Evolutionary conservation across 2,329 filamentous ascomycete genomes (phyloP).

Genomic region (Orbilia brochopaga): DNA sequence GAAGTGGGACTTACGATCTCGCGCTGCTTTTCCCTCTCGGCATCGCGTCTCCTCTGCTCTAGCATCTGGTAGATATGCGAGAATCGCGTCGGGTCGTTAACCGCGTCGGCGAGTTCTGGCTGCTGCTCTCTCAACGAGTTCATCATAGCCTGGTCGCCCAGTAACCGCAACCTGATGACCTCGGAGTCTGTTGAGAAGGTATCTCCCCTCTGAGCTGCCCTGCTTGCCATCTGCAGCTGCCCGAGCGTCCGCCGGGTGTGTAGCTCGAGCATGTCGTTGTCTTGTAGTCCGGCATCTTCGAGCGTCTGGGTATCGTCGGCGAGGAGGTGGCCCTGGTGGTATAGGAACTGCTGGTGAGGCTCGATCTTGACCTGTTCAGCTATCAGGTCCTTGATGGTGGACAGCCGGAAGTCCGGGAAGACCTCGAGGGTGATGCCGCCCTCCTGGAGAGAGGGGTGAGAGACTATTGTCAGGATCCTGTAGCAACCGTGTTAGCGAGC

Average conservation of each 20-base stretch:
- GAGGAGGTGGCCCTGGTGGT: conserved; percentile 85
- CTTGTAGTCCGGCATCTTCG: conserved; percentile 76
- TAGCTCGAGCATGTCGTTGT: conserved; percentile 91
- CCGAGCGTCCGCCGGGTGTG: conserved; percentile 68
- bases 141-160: conserved; percentile 77
- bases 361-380: conserved; percentile 76
- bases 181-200: conserved; percentile 71
- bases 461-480: conserved; percentile 38
- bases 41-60: conserved; percentile 72
- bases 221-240: conserved; percentile 58
- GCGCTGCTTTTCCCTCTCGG: conserved; percentile 77
- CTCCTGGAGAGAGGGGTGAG: conserved; percentile 11
- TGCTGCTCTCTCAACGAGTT: conserved; percentile 73
- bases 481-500: conserved; percentile 7
- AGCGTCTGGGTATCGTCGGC: conserved; percentile 79
- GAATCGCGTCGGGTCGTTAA: conserved; percentile 79
- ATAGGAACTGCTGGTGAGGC: conserved; percentile 75
- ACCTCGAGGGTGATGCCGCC: conserved; percentile 68
- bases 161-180: conserved; percentile 78
- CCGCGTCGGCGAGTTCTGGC: conserved; percentile 76
- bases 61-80: conserved; percentile 72
- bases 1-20: conserved; percentile 66
- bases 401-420: conserved; percentile 79
- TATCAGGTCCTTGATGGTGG: conserved; percentile 84
- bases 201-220: conserved; percentile 55